Percentiles rank a stretch among this genome's conserved stretches.
Conservation (phyloP, 2,329 filamentous ascomycete genomes). For the Scedosporium apiospermum region DNA sequence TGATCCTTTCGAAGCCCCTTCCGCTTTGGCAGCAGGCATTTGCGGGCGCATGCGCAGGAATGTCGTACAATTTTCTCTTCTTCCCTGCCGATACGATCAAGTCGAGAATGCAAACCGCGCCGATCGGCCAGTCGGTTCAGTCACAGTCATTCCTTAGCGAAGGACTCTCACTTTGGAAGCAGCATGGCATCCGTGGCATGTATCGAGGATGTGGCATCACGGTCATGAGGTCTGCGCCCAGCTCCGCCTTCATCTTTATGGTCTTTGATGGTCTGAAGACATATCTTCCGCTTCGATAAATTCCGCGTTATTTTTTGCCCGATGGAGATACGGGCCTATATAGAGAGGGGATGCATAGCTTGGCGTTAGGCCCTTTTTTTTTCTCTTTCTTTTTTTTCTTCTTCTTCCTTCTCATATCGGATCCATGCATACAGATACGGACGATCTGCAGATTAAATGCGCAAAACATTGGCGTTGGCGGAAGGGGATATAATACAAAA, state of each 20-base stretch:
- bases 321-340: neutral
- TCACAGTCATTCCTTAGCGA: constrained; percentile 65
- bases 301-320: neutral
- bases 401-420: constrained; percentile 12
- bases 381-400: constrained; percentile 5
- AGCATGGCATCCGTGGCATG: constrained; percentile 73
- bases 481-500: too few relatives aligned
- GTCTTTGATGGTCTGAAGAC: constrained; percentile 81
- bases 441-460: constrained; percentile 1
- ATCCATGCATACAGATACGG: constrained; percentile 11
- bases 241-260: constrained; percentile 97
- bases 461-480: neutral
- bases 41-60: constrained; percentile 78
- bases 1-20: constrained; percentile 42
- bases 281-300: constrained; percentile 43
- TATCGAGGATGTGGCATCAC: constrained; percentile 96
- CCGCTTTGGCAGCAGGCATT: constrained; percentile 81
- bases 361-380: constrained; percentile 6
- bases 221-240: constrained; percentile 76
- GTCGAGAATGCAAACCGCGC: constrained; percentile 87
- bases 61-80: constrained; percentile 94
- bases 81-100: constrained; percentile 98
- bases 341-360: constrained; percentile 2
- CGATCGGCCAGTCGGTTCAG: constrained; percentile 46
- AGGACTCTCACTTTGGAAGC: constrained; percentile 63